Percentiles rank a stretch among this genome's conserved stretches.
Evolutionary conservation across 305 asterid species (phyloP).

Genomic region (Fraxinus albicans): DNA sequence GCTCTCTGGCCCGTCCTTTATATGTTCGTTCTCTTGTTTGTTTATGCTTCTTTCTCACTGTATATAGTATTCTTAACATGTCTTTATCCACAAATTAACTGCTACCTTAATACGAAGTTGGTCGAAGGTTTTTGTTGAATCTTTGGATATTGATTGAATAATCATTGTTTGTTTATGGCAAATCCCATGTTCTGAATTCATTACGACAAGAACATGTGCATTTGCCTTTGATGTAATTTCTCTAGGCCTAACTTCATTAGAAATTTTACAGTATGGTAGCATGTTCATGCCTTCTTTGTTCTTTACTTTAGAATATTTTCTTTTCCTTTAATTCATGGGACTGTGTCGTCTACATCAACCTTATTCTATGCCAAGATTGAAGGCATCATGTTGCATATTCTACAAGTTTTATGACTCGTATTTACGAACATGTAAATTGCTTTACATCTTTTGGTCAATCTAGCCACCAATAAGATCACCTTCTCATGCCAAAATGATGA

Average conservation of each 20-base stretch:
- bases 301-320: not conserved
- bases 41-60: not conserved
- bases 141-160: not conserved
- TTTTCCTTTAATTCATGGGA: not conserved
- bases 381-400: not conserved
- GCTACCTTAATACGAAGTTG: not conserved
- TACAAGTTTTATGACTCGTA: not conserved
- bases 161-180: not conserved
- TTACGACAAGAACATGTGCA: not conserved
- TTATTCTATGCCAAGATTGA: not conserved
- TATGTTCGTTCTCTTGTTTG: not conserved
- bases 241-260: not conserved
- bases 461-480: not conserved
- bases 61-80: not conserved
- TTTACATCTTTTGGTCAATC: not conserved
- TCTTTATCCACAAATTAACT: not conserved
- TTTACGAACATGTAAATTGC: not conserved
- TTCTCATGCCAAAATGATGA: not conserved
- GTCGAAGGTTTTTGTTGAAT: not conserved
- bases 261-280: not conserved
- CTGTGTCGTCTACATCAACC: not conserved
- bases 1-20: conserved; percentile 3
- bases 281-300: not conserved
- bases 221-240: not conserved
- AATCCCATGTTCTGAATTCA: not conserved